Evolutionary conservation across 371 early-diverging fungal species (phyloP).

Genomic region (Saksenaea oblongispora): DNA sequence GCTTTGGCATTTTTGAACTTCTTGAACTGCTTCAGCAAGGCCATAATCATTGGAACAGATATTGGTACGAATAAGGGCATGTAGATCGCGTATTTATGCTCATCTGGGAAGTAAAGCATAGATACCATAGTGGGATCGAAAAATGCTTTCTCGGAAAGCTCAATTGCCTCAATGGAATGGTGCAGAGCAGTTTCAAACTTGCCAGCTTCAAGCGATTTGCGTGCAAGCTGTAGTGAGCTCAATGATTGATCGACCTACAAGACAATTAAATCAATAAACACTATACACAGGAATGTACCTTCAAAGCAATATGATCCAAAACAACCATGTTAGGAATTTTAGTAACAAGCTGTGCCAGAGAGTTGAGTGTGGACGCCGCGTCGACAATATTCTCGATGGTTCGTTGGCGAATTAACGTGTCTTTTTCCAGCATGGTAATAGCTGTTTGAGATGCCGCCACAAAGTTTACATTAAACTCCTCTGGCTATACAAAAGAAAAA

Average conservation of each 20-base stretch:
- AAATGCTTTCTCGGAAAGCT: constrained; percentile 84
- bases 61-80: constrained; percentile 96
- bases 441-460: constrained; percentile 28
- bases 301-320: constrained; percentile 74
- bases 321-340: constrained; percentile 93
- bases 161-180: constrained; percentile 64
- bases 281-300: constrained; percentile 37
- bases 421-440: constrained; percentile 70
- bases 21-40: constrained; percentile 55
- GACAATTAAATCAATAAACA: not conserved
- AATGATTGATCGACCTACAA: constrained; percentile 40
- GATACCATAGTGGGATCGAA: constrained; percentile 97
- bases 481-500: constrained; percentile 4
- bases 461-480: constrained; percentile 13
- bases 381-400: constrained; percentile 70
- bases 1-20: constrained; percentile 18
- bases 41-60: constrained; percentile 71
- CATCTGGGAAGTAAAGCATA: constrained; percentile 95
- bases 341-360: constrained; percentile 75
- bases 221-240: constrained; percentile 22
- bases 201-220: constrained; percentile 24
- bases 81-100: constrained; percentile 96
- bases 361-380: constrained; percentile 74
- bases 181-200: constrained; percentile 49
- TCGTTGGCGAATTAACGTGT: constrained; percentile 66